Conservation (phyloP, 106 monocot species). For the Dendrobium huoshanense region DNA sequence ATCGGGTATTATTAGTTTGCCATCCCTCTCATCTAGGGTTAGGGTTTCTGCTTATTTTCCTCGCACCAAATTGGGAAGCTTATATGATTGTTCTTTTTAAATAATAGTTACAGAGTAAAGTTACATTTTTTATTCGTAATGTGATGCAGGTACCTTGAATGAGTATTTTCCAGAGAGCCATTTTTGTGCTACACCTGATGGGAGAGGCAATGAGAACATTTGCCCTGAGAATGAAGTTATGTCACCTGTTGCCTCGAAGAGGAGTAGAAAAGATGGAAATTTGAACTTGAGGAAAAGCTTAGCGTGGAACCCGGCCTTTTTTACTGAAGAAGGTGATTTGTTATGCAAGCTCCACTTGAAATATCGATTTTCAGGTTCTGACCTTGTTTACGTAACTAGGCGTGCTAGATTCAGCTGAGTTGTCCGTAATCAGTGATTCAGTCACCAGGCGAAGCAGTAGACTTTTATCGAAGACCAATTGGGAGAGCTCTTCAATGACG, state of each 20-base stretch:
- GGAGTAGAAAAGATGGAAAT: constrained; percentile 24
- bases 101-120: neutral
- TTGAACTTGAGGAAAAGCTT: constrained; percentile 73
- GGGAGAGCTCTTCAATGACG: constrained; percentile 22
- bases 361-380: neutral
- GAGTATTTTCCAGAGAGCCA: constrained; percentile 4
- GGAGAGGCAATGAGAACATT: constrained; percentile 10
- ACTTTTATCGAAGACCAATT: constrained; percentile 2
- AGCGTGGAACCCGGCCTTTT: constrained; percentile 95
- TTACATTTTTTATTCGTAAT: neutral
- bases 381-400: constrained; percentile 31
- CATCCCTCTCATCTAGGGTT: neutral
- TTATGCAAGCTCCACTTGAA: neutral
- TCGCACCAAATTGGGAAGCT: neutral
- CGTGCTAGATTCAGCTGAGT: constrained; percentile 54
- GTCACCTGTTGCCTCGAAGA: constrained; percentile 2
- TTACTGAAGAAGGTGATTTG: constrained; percentile 72
- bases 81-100: neutral
- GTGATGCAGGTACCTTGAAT: neutral
- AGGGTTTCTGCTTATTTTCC: neutral
- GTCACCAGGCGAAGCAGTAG: constrained; percentile 15
- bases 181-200: neutral
- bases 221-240: constrained; percentile 4
- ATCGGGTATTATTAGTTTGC: neutral
- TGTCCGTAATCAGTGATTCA: constrained; percentile 50